phyloP scores from a whole-genome alignment of 169 alveolate species.

The Eimeria falciformis region DNA sequence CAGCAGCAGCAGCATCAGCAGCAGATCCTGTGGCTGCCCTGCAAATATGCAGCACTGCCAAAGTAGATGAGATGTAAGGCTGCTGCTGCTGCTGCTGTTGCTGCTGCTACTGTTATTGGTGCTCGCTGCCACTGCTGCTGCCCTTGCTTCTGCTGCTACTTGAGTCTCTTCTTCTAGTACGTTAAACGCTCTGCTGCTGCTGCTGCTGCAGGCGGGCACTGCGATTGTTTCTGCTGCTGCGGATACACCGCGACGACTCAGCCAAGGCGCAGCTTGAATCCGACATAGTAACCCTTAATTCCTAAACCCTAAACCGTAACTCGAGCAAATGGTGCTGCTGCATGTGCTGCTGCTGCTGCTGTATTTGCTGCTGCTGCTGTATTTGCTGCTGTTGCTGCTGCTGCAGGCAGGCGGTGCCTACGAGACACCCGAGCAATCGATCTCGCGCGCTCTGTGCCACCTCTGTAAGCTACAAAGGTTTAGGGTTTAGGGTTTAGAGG shows the following conservation, averaged over 20 bases:
- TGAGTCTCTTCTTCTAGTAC: too few species aligned
- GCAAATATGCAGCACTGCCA: neutral
- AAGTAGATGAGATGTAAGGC: neutral
- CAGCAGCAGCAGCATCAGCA: conserved; percentile 33
- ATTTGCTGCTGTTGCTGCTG: neutral
- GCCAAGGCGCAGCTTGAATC: neutral
- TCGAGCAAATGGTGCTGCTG: neutral
- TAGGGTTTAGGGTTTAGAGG: neutral
- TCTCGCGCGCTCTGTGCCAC: conserved; percentile 9
- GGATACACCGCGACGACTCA: conserved; percentile 26
- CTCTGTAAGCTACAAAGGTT: neutral
- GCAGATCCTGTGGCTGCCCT: neutral
- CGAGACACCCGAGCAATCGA: conserved; percentile 28
- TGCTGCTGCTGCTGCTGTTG: neutral
- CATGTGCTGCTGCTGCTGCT: neutral
- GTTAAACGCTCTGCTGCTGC: neutral
- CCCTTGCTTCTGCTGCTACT: neutral
- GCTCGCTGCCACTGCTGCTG: too few species aligned
- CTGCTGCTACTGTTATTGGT: neutral
- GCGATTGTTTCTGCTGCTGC: conserved; percentile 20
- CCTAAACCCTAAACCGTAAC: neutral
- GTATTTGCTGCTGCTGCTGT: neutral
- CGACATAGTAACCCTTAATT: neutral
- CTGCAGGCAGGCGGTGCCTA: neutral
- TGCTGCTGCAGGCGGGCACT: conserved; percentile 27